Base-by-base conservation (phyloP, 371 early-diverging fungal genomes). In the Rhizopus sp. region DNA sequence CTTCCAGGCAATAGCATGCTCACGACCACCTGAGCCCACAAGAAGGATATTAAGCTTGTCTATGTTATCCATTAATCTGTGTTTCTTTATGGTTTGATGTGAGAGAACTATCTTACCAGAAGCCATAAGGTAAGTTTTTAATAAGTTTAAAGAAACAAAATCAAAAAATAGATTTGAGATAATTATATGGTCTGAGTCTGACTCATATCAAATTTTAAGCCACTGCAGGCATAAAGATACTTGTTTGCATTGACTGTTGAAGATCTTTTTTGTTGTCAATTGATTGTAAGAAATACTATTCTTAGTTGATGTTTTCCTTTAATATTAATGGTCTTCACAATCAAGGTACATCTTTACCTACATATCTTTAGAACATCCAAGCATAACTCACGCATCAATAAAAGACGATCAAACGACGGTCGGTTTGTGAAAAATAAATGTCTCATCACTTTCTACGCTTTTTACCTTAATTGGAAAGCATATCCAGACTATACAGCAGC, bases 1-100 rank as follows among this genome's bases (percentile, higher is more conserved):
- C 46, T 87, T 88, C 94, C 94, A 93, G 35, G 93, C 95, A 57
- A 98, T 85, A 60, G 98, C 96, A 69, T 98, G 96, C 71, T 98
- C 98, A 52, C 98, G 93, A 47, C 97, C 98, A 55, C 98, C 98
- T 60, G 88, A 77, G 57, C 98, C 98, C 60, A 98, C 82, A 42
- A 98, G 74, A 60, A 98, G 83, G 48, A 98, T 84, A 54, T 80
- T 85, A 51, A 90, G 77, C 57, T 76, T 80, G 50, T 84, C 85
- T 83, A 69, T 49, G 39, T 15, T 15, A n/a, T 34, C 15, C 45
- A 37, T 8, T 7, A 34, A 1, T n/a, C 10, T n/a, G 4, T 10
- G 3, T n/a, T 1, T 3, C 4, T 15, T 31, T 31, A 32, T 32
- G 5, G 10, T 23, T 46, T 46, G 1, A 7, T 12, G 23, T 12